These are phyloP conservation scores for Xylaria grammica DNA, from an alignment of 495 filamentous ascomycete genomes.

Conservation along the genomic window DNA sequence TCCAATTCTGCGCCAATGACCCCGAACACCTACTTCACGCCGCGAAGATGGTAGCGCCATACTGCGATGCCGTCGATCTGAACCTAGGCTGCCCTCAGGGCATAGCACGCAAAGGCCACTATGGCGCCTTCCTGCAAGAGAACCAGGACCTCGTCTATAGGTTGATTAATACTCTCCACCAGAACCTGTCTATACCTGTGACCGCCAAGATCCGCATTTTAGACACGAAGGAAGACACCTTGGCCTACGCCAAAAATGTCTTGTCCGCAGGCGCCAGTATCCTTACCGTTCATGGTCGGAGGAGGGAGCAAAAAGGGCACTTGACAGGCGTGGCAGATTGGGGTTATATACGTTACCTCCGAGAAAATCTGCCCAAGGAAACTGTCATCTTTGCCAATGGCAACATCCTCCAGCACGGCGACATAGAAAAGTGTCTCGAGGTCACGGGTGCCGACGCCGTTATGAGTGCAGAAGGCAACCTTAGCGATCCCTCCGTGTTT, in stretches of 20 bases:
- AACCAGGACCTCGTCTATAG: constrained; percentile 81
- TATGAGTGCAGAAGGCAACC: constrained; percentile 94
- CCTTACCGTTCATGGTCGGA: constrained; percentile 87
- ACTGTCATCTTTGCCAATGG: constrained; percentile 97
- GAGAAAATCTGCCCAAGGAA: constrained; percentile 81
- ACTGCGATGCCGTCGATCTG: constrained; percentile 94
- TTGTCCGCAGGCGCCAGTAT: constrained; percentile 89
- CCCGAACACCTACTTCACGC: constrained; percentile 78
- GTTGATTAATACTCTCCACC: constrained; percentile 79
- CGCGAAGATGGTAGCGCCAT: constrained; percentile 74
- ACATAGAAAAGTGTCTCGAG: constrained; percentile 77
- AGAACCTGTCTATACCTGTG: constrained; percentile 74
- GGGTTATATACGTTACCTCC: constrained; percentile 77
- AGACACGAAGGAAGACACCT: constrained; percentile 81
- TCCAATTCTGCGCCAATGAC: constrained; percentile 95
- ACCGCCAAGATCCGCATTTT: constrained; percentile 95
- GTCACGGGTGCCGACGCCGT: constrained; percentile 91
- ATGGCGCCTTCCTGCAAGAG: constrained; percentile 94
- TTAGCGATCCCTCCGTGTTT: constrained; percentile 90
- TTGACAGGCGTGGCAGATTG: constrained; percentile 94
- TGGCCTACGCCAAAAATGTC: constrained; percentile 89
- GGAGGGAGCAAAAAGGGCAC: constrained; percentile 93
- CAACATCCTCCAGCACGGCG: constrained; percentile 83
- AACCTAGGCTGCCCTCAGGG: constrained; percentile 99
- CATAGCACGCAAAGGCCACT: constrained; percentile 87